Evolutionary conservation across 2,329 filamentous ascomycete species (phyloP), one percentile per base, ranked within the genome.

Genomic region (Gnomoniopsis smithogilvyi): DNA sequence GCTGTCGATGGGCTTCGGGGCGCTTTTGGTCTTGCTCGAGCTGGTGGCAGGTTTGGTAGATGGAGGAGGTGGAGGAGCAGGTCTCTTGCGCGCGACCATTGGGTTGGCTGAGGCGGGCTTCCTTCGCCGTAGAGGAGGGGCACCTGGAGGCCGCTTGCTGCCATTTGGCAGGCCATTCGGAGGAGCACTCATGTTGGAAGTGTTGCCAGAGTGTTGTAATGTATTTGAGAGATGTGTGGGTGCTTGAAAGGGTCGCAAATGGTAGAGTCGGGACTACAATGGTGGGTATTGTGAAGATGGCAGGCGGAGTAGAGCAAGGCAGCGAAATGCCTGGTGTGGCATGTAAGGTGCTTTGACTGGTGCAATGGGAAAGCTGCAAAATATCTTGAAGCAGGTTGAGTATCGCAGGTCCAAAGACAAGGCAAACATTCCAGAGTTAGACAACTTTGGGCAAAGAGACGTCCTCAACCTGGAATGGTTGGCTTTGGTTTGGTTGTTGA

Each of bases 61-160:
- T 34, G 64, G 62, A 46, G 71, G 70, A 0, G 76, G 75, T 53
- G 74, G 70, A 60, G 69, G 69, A 22, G 69, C 61, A 2, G 77
- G 74, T 63, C 79, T 83, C 68, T 87, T 85, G 48, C 84, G 80
- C 54, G 86, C 78, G 54, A 88, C 84, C 21, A 91, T 75, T 33
- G 89, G 88, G 66, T 91, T 86, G 58, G 78, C 76, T 50, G 74
- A 75, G 59, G 79, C 80, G 12, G 77, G 77, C 59, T 79, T 80
- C 54, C 59, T 56, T 57, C 81, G 74, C 56, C 75, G 73, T 52
- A 77, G 73, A 64, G 77, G 72, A 33, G 75, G 73, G 38, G 63
- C 63, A 52, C 63, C 62, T 10, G 63, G 54, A 26, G 62, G 62
- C 24, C 56, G 63, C 45, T 56, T 62, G 55, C 47, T 54, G 50